Percentiles rank a stretch among this genome's conserved stretches.
Evolutionary conservation across 2,329 filamentous ascomycete species (phyloP).

Genomic region (Elsinoe fawcettii): DNA sequence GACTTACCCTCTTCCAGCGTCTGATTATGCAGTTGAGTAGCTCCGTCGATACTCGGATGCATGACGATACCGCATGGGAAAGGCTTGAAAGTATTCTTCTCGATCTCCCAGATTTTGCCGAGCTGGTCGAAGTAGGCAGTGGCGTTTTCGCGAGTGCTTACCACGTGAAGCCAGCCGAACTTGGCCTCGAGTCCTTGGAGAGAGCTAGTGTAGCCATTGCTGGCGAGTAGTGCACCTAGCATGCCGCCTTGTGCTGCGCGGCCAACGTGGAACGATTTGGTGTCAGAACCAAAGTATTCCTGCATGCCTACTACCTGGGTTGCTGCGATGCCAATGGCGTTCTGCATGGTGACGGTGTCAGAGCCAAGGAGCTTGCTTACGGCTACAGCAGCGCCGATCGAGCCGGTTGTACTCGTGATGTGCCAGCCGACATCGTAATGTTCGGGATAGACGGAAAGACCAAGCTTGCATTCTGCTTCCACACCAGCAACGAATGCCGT

Average conservation of each 20-base stretch:
- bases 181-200: slow-evolving; percentile 44
- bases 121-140: slow-evolving; percentile 32
- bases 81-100: slow-evolving; percentile 49
- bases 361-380: slow-evolving; percentile 43
- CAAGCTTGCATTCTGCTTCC: slow-evolving; percentile 47
- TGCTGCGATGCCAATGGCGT: slow-evolving; percentile 47
- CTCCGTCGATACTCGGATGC: slow-evolving; percentile 48
- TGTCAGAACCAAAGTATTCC: slow-evolving; percentile 50
- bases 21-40: slow-evolving; percentile 40
- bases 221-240: slow-evolving; percentile 40
- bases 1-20: slow-evolving; percentile 27
- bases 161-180: slow-evolving; percentile 48
- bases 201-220: slow-evolving; percentile 44
- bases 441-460: slow-evolving; percentile 45
- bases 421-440: slow-evolving; percentile 53
- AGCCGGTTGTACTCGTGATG: slow-evolving; percentile 47
- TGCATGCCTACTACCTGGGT: slow-evolving; percentile 48
- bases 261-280: slow-evolving; percentile 49
- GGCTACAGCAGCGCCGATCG: slow-evolving; percentile 47
- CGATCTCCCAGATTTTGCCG: slow-evolving; percentile 42
- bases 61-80: slow-evolving; percentile 52
- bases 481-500: slow-evolving; percentile 46
- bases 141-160: slow-evolving; percentile 22
- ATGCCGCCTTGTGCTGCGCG: slow-evolving; percentile 47
- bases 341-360: slow-evolving; percentile 33